phyloP scores from a whole-genome alignment of 2,329 filamentous ascomycete species.

The Thelonectria rubi region DNA sequence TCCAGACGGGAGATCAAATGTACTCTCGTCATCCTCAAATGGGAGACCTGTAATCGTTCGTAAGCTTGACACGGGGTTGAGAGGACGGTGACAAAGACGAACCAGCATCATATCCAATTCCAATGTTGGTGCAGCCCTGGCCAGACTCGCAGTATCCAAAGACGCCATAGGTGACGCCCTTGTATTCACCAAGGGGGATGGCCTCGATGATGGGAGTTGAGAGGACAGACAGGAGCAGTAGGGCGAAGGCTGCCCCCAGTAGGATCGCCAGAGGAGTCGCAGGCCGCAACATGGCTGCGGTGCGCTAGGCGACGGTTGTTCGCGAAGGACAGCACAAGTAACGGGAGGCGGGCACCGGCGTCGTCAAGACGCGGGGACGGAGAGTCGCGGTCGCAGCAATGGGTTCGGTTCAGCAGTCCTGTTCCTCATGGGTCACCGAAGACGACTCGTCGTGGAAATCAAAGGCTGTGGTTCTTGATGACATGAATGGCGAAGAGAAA shows the following conservation, averaged over 20 bases:
- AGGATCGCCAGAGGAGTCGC: constrained; percentile 90
- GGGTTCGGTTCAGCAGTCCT: constrained; percentile 10
- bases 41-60: constrained; percentile 38
- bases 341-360: constrained; percentile 32
- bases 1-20: constrained; percentile 65
- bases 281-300: constrained; percentile 80
- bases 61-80: constrained; percentile 1
- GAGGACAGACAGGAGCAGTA: constrained; percentile 87
- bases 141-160: constrained; percentile 82
- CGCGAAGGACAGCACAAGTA: constrained; percentile 18
- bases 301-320: constrained; percentile 35
- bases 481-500: constrained; percentile 16
- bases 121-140: constrained; percentile 72
- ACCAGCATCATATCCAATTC: constrained; percentile 89
- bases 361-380: constrained; percentile 36
- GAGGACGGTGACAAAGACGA: constrained; percentile 47
- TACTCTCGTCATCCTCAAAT: constrained; percentile 44
- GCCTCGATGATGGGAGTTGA: constrained; percentile 88
- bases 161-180: constrained; percentile 85
- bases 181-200: constrained; percentile 83
- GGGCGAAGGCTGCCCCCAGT: constrained; percentile 83
- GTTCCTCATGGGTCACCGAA: constrained; percentile 9
- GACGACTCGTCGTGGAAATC: constrained; percentile 17
- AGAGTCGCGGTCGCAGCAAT: constrained; percentile 3
- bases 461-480: constrained; percentile 12